Conservation (phyloP, 1,284 basidiomycete genomes). For the Rhodotorula mucilaginosa region DNA sequence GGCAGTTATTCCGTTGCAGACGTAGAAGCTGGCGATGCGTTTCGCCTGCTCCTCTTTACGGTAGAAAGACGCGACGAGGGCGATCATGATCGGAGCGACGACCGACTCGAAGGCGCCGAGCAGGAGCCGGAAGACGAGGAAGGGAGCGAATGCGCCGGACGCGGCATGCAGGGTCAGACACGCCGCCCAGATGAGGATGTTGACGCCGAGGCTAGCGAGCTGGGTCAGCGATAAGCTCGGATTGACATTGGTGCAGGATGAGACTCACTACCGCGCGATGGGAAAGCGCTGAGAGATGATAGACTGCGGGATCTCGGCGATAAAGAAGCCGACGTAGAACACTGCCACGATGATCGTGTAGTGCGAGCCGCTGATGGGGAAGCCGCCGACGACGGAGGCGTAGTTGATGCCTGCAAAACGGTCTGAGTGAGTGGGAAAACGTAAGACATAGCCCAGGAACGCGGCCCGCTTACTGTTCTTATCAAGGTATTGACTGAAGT, state of each 20-base stretch:
- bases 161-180: conserved; percentile 52
- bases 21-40: conserved; percentile 62
- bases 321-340: conserved; percentile 58
- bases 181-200: conserved; percentile 63
- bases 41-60: conserved; percentile 66
- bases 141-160: conserved; percentile 16
- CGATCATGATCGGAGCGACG: conserved; percentile 41
- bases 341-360: conserved; percentile 63
- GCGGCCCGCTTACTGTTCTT: not conserved
- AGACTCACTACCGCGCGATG: conserved; percentile 42
- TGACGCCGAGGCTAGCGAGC: conserved; percentile 51
- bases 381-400: conserved; percentile 60
- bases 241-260: not conserved
- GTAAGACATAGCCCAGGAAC: no score
- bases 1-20: conserved; percentile 58
- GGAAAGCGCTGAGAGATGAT: conserved; percentile 63
- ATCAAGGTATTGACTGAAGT: conserved; percentile 53
- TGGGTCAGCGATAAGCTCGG: not conserved
- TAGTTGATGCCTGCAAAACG: conserved; percentile 53
- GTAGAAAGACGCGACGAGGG: conserved; percentile 55
- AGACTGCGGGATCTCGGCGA: conserved; percentile 60
- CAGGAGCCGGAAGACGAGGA: conserved; percentile 57
- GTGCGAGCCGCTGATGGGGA: conserved; percentile 51
- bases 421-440: no score
- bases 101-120: conserved; percentile 54